Conservation (phyloP, 495 filamentous ascomycete genomes). For the Penicillium angulare region DNA sequence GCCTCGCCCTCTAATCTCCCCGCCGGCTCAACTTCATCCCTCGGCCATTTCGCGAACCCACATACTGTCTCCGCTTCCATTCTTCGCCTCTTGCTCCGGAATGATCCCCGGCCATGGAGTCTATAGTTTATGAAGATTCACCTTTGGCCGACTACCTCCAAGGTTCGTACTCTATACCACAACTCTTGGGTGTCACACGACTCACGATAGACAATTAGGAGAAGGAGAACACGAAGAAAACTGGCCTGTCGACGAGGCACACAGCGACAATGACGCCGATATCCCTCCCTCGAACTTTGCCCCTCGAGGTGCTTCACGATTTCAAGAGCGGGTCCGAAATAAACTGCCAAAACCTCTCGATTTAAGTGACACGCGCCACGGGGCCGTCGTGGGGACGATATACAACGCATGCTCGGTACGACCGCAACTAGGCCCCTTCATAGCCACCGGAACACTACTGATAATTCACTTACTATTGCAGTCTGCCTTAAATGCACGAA, state of each 20-base stretch:
- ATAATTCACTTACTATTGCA: constrained; percentile 17
- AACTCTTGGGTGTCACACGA: not conserved
- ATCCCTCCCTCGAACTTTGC: constrained; percentile 60
- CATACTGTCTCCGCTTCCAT: constrained; percentile 16
- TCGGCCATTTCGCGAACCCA: constrained; percentile 2
- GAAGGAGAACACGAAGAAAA: constrained; percentile 45
- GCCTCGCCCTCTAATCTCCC: constrained; percentile 4
- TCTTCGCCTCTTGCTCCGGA: constrained; percentile 25
- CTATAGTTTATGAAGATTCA: constrained; percentile 83
- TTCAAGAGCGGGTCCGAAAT: constrained; percentile 64
- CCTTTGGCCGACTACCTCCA: constrained; percentile 92
- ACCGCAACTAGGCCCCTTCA: not conserved
- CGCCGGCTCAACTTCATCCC: constrained; percentile 2
- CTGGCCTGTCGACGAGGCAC: constrained; percentile 46
- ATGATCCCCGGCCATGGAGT: constrained; percentile 70
- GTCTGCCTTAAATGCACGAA: constrained; percentile 62
- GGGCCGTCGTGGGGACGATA: constrained; percentile 46
- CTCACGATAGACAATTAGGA: constrained; percentile 33
- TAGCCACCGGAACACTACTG: not conserved
- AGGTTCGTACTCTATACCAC: constrained; percentile 53
- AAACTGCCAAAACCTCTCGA: constrained; percentile 62
- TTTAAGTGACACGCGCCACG: constrained; percentile 51
- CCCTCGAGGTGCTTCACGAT: constrained; percentile 66
- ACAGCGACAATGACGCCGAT: constrained; percentile 32
- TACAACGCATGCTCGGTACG: constrained; percentile 62